Conservation (phyloP, 306 rosid species). For the Oemleria cerasiformis region DNA sequence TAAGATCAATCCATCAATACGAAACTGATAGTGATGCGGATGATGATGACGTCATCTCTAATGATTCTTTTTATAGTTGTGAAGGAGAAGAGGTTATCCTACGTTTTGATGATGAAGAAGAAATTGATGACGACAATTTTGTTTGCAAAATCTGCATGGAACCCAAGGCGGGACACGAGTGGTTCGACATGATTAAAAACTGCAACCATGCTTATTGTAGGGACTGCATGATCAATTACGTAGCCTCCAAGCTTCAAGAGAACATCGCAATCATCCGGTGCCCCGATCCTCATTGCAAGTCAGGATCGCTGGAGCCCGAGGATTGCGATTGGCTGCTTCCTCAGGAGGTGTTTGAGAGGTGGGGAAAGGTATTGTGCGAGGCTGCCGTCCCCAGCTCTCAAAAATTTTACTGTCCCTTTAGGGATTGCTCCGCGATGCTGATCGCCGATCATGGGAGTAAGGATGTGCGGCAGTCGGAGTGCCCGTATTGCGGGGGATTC, state of each 20-base stretch:
- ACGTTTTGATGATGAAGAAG: no score
- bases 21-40: no score
- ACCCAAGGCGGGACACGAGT: neutral
- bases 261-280: constrained; percentile 16
- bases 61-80: no score
- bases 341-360: constrained; percentile 26
- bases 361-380: constrained; percentile 41
- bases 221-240: constrained; percentile 44
- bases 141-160: constrained; percentile 28
- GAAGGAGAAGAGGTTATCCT: no score
- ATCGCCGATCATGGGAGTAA: constrained; percentile 4
- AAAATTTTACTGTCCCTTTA: constrained; percentile 45
- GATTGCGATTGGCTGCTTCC: constrained; percentile 39
- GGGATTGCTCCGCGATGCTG: constrained; percentile 47
- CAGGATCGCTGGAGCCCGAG: constrained; percentile 28
- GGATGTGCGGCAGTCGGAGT: constrained; percentile 31
- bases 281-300: neutral
- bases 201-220: constrained; percentile 51
- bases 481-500: constrained; percentile 49
- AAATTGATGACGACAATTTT: neutral
- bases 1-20: no score
- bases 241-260: constrained; percentile 40
- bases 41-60: no score
- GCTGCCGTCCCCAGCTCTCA: constrained; percentile 13
- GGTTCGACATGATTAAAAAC: neutral